Percentiles rank a stretch among this genome's conserved stretches.
Conservation (phyloP, 768 basidiomycete species). For the Inosperma sp. region DNA sequence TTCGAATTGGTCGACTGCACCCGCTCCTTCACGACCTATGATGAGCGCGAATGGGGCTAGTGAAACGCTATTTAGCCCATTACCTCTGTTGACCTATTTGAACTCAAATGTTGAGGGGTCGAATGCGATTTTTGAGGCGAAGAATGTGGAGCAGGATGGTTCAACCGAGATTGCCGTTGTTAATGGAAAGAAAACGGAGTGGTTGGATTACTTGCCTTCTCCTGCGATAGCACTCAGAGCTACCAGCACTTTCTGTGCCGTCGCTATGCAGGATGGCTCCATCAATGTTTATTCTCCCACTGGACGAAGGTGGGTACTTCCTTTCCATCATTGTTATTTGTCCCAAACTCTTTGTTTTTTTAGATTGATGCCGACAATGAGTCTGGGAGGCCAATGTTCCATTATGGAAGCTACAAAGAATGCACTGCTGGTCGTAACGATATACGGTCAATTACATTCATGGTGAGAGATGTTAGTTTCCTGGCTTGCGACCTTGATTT, state of each 20-base stretch:
- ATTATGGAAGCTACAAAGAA: slow-evolving; percentile 63
- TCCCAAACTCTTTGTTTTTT: slow-evolving; percentile 1
- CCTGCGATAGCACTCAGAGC: slow-evolving; percentile 65
- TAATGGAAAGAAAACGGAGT: slow-evolving; percentile 66
- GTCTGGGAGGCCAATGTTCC: slow-evolving; percentile 65
- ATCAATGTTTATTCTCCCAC: slow-evolving; percentile 81
- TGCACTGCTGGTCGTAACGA: slow-evolving; percentile 68
- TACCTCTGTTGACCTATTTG: slow-evolving; percentile 57
- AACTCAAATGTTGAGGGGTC: slow-evolving; percentile 58
- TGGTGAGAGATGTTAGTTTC: slow-evolving; percentile 56
- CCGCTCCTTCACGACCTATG: slow-evolving; percentile 16
- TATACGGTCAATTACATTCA: slow-evolving; percentile 63
- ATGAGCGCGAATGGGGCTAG: too few relatives aligned
- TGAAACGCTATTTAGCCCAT: slow-evolving; percentile 47
- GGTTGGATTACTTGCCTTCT: slow-evolving; percentile 84
- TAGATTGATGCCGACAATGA: slow-evolving; percentile 75
- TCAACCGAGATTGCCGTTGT: slow-evolving; percentile 64
- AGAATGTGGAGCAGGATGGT: slow-evolving; percentile 70
- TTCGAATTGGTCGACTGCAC: slow-evolving; percentile 19
- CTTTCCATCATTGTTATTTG: slow-evolving; percentile 3
- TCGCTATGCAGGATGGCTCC: slow-evolving; percentile 71
- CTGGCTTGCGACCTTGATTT: not conserved
- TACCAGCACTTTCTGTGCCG: slow-evolving; percentile 66
- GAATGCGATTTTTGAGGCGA: slow-evolving; percentile 68
- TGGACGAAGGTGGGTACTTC: slow-evolving; percentile 64